phyloP scores from a whole-genome alignment of 768 basidiomycete species.

The Kwoniella europaea region DNA sequence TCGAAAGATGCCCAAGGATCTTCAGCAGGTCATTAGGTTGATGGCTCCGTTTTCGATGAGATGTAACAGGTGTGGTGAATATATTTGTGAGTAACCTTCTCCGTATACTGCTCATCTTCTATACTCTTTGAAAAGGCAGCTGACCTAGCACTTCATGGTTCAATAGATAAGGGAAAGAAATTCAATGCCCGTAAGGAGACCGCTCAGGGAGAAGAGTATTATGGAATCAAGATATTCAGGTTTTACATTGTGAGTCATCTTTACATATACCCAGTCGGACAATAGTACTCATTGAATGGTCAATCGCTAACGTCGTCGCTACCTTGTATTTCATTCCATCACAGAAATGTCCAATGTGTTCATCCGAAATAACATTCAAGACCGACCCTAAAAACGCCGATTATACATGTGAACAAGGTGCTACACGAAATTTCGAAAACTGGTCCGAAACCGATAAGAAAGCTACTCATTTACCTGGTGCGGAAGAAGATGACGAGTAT shows the following conservation, averaged over 20 bases:
- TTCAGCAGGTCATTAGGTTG: slow-evolving; percentile 94
- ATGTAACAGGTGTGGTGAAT: slow-evolving; percentile 89
- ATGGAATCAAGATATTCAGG: slow-evolving; percentile 79
- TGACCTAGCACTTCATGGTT: slow-evolving; percentile 4
- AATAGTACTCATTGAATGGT: no score
- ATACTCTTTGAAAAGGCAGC: neutral
- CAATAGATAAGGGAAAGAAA: slow-evolving; percentile 92
- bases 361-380: slow-evolving; percentile 98
- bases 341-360: slow-evolving; percentile 81
- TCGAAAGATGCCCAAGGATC: slow-evolving; percentile 86
- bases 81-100: slow-evolving; percentile 64
- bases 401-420: slow-evolving; percentile 83
- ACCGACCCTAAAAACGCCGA: slow-evolving; percentile 80
- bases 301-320: no score
- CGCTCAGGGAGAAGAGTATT: slow-evolving; percentile 94
- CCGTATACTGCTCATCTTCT: no score
- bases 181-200: slow-evolving; percentile 99
- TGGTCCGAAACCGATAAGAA: slow-evolving; percentile 76
- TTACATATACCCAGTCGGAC: neutral
- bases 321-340: no score
- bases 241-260: slow-evolving; percentile 55
- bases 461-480: slow-evolving; percentile 50
- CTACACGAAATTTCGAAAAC: slow-evolving; percentile 95
- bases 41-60: slow-evolving; percentile 99
- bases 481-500: slow-evolving; percentile 57